Base-by-base conservation (phyloP, 1,139 yeast genomes). In the Taphrina communis region DNA sequence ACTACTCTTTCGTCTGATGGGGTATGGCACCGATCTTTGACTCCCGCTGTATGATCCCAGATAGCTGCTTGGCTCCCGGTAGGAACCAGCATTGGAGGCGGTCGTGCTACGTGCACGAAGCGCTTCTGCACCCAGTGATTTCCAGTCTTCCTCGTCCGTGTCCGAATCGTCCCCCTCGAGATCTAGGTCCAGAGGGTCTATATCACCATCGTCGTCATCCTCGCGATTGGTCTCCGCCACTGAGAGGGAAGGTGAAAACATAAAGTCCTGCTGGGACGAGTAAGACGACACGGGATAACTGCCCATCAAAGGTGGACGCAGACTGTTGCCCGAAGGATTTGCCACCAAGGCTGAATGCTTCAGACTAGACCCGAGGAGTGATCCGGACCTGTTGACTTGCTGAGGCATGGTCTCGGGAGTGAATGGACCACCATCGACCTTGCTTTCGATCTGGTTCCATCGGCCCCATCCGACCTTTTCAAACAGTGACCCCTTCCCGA, bases 381-480 rank as follows among this genome's bases (percentile, higher is more conserved):
- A 35, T 1, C 61, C 59, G 19, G 35, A 19, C 38, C 39, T 17
- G 21, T 50, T 48, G 14, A 44, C 8, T 9, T 44, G 56, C 48
- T 53, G 59, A 31, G 67, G 67, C 61, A 63, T 31, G 42, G 67
- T 42, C 42, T 63, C 67, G n/a, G 67, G 67, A 14, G 67, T 63
- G 25, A 63, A 55, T 6, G 46, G 62, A 25, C 38, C 35, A n/a
- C 38, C 39, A 11, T 44, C 62, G 6, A 25, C 31, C 56, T 50
- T 57, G 44, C 52, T 63, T 12, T 59, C 69, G 41, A 57, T 38
- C 57, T 93, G 96, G 38, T 93, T 91, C 98, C 98, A 93, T 76
- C 94, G 95, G 70, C 98, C 98, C 98, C 98, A 93, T 36, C 97
- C 97, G 53, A 92, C 92, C 80, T 93, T 93, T 75, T 91, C 97